These are phyloP conservation scores for Fusarium bulbicola DNA, from an alignment of 2,329 filamentous ascomycete species.

Conservation along the genomic window DNA sequence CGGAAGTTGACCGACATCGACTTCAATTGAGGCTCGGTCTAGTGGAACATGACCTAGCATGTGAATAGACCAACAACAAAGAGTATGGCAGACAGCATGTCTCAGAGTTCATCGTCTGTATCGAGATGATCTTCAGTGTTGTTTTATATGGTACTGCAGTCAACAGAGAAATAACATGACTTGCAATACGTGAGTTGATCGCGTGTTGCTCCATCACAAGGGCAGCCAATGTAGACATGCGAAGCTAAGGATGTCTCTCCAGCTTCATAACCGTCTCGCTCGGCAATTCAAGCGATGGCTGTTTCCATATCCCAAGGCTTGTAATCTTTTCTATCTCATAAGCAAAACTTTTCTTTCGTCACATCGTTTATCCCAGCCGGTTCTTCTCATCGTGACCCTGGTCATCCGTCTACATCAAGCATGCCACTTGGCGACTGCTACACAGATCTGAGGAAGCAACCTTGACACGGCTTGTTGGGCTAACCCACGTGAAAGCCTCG, in stretches of 20 bases:
- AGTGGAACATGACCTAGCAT: conserved; percentile 3
- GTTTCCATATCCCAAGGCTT: not conserved
- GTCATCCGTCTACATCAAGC: conserved; percentile 67
- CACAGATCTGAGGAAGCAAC: conserved; percentile 73
- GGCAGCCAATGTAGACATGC: not conserved
- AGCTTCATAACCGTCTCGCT: not conserved
- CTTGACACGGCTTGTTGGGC: conserved; percentile 69
- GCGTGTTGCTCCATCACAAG: not conserved
- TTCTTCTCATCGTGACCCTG: not conserved
- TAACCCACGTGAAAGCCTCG: conserved; percentile 78
- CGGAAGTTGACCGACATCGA: conserved; percentile 24
- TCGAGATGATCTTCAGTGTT: not conserved
- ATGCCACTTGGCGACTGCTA: conserved; percentile 74
- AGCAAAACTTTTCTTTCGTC: conserved; percentile 28
- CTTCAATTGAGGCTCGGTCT: conserved; percentile 5
- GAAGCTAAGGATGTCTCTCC: not conserved
- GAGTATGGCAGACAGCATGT: not conserved
- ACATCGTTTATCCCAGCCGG: conserved; percentile 4
- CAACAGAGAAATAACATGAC: no score
- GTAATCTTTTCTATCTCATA: not conserved
- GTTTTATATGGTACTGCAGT: not conserved
- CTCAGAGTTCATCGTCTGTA: not conserved
- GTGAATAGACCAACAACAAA: not conserved
- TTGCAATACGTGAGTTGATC: not conserved
- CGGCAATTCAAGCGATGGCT: conserved; percentile 18